A percentile compares a stretch with the other conserved stretches of the same genome.
These are phyloP conservation scores for Pleoardoris graminearum DNA, from an alignment of 2,329 filamentous ascomycete genomes.

Conservation along the genomic window DNA sequence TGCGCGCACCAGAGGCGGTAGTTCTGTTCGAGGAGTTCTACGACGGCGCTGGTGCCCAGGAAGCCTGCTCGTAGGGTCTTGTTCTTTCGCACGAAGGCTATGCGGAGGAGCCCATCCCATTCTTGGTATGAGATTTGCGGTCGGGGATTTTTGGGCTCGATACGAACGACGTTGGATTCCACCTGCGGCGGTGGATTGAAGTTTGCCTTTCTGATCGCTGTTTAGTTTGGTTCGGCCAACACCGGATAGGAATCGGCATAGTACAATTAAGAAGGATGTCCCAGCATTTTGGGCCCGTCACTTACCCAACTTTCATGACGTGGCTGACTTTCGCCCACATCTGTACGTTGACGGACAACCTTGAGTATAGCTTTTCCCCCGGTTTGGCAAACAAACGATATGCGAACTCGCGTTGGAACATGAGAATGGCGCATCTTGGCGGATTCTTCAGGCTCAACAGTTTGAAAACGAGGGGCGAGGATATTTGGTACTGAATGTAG, in stretches of 20 bases:
- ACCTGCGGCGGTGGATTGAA: slow-evolving; percentile 94
- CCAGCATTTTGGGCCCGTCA: too few relatives aligned
- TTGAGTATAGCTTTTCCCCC: slow-evolving; percentile 84
- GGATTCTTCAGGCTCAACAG: slow-evolving; percentile 80
- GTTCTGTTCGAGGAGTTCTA: slow-evolving; percentile 82
- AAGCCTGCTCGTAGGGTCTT: slow-evolving; percentile 83
- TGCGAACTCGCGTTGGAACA: slow-evolving; percentile 96
- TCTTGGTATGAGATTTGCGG: slow-evolving; percentile 92
- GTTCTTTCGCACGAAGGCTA: slow-evolving; percentile 87
- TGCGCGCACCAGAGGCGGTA: slow-evolving; percentile 90
- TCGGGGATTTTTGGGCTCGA: slow-evolving; percentile 82
- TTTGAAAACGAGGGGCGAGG: slow-evolving; percentile 87
- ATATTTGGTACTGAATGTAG: slow-evolving; percentile 82
- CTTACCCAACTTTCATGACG: slow-evolving; percentile 92
- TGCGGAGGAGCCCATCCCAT: slow-evolving; percentile 85
- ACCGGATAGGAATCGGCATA: too few relatives aligned
- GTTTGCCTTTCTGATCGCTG: too few relatives aligned
- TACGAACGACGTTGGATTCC: slow-evolving; percentile 85
- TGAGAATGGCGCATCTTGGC: slow-evolving; percentile 83
- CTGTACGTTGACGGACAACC: slow-evolving; percentile 90
- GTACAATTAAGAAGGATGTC: too few relatives aligned
- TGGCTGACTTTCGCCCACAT: slow-evolving; percentile 77
- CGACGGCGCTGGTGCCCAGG: slow-evolving; percentile 76
- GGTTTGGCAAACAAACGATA: slow-evolving; percentile 86
- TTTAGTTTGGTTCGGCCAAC: too few relatives aligned